Evolutionary conservation across 2,329 filamentous ascomycete species (phyloP), one percentile per base, ranked within the genome.

Genomic region (Alternaria sp.): DNA sequence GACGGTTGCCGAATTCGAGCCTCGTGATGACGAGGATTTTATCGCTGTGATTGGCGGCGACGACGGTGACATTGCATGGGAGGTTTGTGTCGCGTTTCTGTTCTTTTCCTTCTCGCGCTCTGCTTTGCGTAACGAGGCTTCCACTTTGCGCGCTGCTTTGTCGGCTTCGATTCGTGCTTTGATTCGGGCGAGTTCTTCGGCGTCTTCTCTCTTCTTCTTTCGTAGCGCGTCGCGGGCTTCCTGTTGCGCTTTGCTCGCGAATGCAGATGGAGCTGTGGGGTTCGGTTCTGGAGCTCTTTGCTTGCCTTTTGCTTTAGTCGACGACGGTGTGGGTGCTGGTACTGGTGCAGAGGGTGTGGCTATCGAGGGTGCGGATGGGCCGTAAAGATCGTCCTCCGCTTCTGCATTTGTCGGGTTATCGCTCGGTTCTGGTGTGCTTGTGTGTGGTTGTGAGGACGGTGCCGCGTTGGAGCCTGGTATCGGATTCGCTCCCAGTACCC

Each of bases 131-230:
- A 64, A 64, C 60, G 78, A 76, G 26, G 72, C 76, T 42, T 74
- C 70, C 20, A 73, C 74, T 62, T 85, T 87, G 14, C 92, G 86
- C 61, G 89, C 89, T 11, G 84, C 84, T 73, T 90, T 91, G 79
- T 96, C 92, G 61, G 90, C 87, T 71, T 93, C 89, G 63, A 96
- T 93, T 39, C 88, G 87, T 65, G 88, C 87, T 44, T 94, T 83
- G 54, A 96, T 89, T 1, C 91, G 85, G 57, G 88, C 85, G 38
- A 89, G 84, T 72, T 95, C 91, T 44, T 89, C 86, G 46, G 86
- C 84, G 3, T 88, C 87, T 62, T 92, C 86, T 56, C 86, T 83
- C 67, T 90, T 88, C 55, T 87, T 85, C 73, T 85, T 84, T 43
- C 86, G 88, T 83, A 74, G 87, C 82, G 70, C 81, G 81, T 72